phyloP scores from a whole-genome alignment of 257 asterid species.

The Jaltomata sinuosa region DNA sequence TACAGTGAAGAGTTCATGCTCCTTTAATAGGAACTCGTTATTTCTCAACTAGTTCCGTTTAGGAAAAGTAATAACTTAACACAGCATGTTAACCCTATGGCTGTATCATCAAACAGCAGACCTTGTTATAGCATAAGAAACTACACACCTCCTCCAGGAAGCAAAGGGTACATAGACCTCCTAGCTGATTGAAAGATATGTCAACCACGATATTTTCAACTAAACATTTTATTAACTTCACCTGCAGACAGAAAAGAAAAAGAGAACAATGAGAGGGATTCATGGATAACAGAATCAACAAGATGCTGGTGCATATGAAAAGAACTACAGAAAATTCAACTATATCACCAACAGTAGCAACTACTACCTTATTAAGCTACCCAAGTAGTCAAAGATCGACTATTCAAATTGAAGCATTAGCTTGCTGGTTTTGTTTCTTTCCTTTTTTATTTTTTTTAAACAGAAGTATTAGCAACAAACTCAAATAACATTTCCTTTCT shows the following conservation, averaged over 20 bases:
- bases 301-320: not conserved
- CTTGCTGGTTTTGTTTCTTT: not conserved
- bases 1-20: not conserved
- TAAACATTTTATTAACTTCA: slow-evolving; percentile 77
- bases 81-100: not conserved
- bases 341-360: not conserved
- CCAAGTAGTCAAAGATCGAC: not conserved
- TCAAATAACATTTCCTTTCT: not conserved
- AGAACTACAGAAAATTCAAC: not conserved
- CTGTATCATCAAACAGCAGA: not conserved
- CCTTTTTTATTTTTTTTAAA: not conserved
- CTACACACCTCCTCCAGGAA: slow-evolving; percentile 78
- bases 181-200: slow-evolving; percentile 91
- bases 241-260: slow-evolving; percentile 35
- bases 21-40: not conserved
- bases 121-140: slow-evolving; percentile 1
- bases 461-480: not conserved
- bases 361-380: not conserved
- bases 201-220: slow-evolving; percentile 94
- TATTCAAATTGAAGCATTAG: not conserved
- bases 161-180: slow-evolving; percentile 89
- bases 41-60: not conserved
- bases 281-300: not conserved
- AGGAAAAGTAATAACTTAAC: not conserved
- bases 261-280: not conserved